A percentile compares a stretch with the other conserved stretches of the same genome.
phyloP scores from a whole-genome alignment of 2,329 filamentous ascomycete species.

The Epichloe elymi region DNA sequence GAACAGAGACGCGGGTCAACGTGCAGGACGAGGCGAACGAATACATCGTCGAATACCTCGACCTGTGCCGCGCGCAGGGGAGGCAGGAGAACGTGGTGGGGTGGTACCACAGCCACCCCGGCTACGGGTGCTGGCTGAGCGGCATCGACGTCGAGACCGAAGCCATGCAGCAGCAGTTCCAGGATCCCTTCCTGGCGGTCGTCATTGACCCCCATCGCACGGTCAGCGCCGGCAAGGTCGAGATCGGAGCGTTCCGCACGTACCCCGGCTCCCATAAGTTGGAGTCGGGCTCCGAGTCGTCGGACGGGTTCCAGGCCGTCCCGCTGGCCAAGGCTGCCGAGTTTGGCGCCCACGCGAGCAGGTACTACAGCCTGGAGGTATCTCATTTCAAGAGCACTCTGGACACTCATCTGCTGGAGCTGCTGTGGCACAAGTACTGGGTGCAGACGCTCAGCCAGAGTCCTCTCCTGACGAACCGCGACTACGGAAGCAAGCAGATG shows the following conservation, averaged over 20 bases:
- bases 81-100: constrained; percentile 85
- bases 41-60: constrained; percentile 82
- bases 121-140: constrained; percentile 95
- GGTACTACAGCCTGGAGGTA: constrained; percentile 85
- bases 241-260: constrained; percentile 93
- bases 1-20: constrained; percentile 96
- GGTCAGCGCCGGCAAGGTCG: constrained; percentile 86
- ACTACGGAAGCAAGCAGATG: constrained; percentile 88
- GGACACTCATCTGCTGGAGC: constrained; percentile 72
- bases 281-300: constrained; percentile 9
- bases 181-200: constrained; percentile 87
- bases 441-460: constrained; percentile 88
- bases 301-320: constrained; percentile 59
- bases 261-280: constrained; percentile 64
- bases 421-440: constrained; percentile 99
- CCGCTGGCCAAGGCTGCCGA: constrained; percentile 90
- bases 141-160: constrained; percentile 93
- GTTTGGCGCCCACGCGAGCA: constrained; percentile 81
- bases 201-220: constrained; percentile 95
- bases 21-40: constrained; percentile 93
- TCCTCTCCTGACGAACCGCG: constrained; percentile 80
- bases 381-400: constrained; percentile 91
- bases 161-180: constrained; percentile 68
- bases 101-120: constrained; percentile 97
- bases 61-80: constrained; percentile 60